Evolutionary conservation across 352 stramenopile genomes (phyloP).

Genomic region (Phytophthora pini): DNA sequence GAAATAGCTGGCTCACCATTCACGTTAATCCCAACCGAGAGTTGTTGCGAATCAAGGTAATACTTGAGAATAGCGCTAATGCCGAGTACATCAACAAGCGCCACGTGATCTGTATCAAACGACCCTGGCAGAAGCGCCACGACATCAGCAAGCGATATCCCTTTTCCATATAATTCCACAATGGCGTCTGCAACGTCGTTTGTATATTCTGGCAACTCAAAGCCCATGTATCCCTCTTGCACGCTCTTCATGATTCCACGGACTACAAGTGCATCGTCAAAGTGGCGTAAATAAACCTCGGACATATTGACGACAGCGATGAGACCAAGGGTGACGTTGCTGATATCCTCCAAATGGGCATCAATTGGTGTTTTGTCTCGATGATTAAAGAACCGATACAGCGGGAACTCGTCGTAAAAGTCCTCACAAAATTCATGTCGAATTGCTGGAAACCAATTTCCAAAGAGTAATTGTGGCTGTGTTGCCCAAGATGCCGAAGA

Average conservation of each 20-base stretch:
- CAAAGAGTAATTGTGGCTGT: slow-evolving; percentile 36
- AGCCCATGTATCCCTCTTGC: slow-evolving; percentile 29
- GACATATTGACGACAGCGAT: slow-evolving; percentile 34
- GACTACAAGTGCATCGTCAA: slow-evolving; percentile 32
- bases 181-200: slow-evolving; percentile 28
- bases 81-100: slow-evolving; percentile 33
- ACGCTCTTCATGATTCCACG: slow-evolving; percentile 44
- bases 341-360: slow-evolving; percentile 29
- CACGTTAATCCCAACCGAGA: slow-evolving; percentile 38
- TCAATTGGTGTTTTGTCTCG: slow-evolving; percentile 7
- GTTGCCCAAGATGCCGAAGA: slow-evolving; percentile 16
- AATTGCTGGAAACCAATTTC: slow-evolving; percentile 41
- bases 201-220: slow-evolving; percentile 18
- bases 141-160: slow-evolving; percentile 31
- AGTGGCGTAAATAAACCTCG: slow-evolving; percentile 35
- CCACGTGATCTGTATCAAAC: slow-evolving; percentile 23
- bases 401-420: slow-evolving; percentile 28
- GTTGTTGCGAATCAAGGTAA: slow-evolving; percentile 25
- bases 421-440: slow-evolving; percentile 43
- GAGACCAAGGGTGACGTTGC: slow-evolving; percentile 27
- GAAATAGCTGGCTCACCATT: slow-evolving; percentile 34
- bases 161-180: slow-evolving; percentile 25
- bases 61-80: slow-evolving; percentile 23
- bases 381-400: slow-evolving; percentile 37
- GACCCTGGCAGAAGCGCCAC: slow-evolving; percentile 25